Conservation (phyloP, 2,329 filamentous ascomycete genomes). For the Arthrobotrys sphaeroides region DNA sequence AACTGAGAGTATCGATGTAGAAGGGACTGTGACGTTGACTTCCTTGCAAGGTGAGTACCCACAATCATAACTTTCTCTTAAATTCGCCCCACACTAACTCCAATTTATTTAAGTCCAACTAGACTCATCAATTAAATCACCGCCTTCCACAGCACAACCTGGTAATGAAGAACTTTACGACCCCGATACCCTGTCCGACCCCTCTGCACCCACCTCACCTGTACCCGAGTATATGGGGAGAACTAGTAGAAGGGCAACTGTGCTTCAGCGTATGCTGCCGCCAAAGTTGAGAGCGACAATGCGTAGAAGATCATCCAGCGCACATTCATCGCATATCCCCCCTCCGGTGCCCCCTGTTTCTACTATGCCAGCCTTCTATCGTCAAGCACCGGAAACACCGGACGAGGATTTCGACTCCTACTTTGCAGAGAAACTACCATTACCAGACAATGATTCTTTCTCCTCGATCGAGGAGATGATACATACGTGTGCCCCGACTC, state of each 20-base stretch:
- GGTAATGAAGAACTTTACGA: constrained; percentile 56
- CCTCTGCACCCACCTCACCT: constrained; percentile 57
- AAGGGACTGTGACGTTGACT: background rate
- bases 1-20: background rate
- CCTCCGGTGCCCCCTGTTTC: constrained; percentile 55
- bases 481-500: constrained; percentile 30
- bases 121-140: background rate
- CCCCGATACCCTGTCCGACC: constrained; percentile 57
- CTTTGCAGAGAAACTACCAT: constrained; percentile 46
- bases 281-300: constrained; percentile 57
- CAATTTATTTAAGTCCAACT: constrained; percentile 14
- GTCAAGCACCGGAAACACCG: constrained; percentile 55
- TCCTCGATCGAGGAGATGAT: constrained; percentile 54
- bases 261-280: constrained; percentile 57
- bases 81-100: background rate
- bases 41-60: constrained; percentile 11
- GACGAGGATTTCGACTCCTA: constrained; percentile 57
- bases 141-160: constrained; percentile 1
- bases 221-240: constrained; percentile 53
- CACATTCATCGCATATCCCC: constrained; percentile 52
- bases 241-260: constrained; percentile 55
- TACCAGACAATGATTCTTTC: constrained; percentile 51
- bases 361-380: constrained; percentile 55
- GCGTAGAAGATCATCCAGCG: constrained; percentile 56
- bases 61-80: background rate